phyloP scores from a whole-genome alignment of 2,329 filamentous ascomycete species.

The Scedosporium aurantiacum region DNA sequence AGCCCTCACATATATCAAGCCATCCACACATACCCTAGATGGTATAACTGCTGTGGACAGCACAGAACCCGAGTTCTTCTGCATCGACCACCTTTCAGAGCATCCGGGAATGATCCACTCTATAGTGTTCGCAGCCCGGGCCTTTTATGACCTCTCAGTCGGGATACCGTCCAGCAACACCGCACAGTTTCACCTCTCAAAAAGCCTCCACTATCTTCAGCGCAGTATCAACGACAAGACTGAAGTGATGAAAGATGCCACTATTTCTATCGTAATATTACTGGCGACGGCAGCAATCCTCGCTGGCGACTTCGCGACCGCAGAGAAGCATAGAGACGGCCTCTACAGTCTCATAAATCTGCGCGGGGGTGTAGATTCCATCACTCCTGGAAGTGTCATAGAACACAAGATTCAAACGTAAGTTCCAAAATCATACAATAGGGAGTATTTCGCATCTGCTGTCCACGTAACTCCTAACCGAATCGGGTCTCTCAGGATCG shows the following conservation, averaged over 20 bases:
- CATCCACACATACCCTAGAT: constrained; percentile 11
- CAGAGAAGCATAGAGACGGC: constrained; percentile 16
- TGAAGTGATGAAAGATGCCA: constrained; percentile 10
- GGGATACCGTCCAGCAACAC: constrained; percentile 5
- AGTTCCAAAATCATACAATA: neutral
- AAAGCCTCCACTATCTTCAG: constrained; percentile 13
- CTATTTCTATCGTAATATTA: constrained; percentile 13
- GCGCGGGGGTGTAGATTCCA: constrained; percentile 12
- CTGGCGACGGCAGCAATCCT: constrained; percentile 15
- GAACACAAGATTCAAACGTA: constrained; percentile 8
- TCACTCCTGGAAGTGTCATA: constrained; percentile 10
- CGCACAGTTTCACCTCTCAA: constrained; percentile 12
- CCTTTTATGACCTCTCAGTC: constrained; percentile 12
- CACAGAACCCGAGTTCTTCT: constrained; percentile 10
- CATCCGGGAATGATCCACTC: constrained; percentile 15
- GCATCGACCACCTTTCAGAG: constrained; percentile 11
- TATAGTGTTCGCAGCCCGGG: constrained; percentile 14
- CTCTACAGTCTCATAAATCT: constrained; percentile 14
- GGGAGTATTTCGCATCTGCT: neutral
- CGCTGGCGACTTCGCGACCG: constrained; percentile 13
- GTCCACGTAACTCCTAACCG: neutral
- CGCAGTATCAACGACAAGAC: constrained; percentile 10
- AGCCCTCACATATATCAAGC: constrained; percentile 12
- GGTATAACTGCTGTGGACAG: constrained; percentile 7
- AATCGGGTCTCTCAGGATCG: neutral